phyloP scores from a whole-genome alignment of 768 basidiomycete genomes.

The Coprinopsis marcescibilis region DNA sequence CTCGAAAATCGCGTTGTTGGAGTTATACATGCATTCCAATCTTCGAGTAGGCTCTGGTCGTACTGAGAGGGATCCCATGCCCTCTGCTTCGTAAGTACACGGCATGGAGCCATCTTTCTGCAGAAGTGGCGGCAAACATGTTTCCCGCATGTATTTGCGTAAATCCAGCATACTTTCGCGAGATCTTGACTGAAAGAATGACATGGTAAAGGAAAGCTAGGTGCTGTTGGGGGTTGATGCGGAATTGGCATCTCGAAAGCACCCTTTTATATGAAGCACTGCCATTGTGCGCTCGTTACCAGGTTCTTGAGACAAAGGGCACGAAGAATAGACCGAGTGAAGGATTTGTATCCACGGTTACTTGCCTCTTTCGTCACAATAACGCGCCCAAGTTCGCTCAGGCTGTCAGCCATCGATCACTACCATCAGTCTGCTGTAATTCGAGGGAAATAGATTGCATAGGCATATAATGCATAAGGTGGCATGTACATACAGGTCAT shows the following conservation, averaged over 20 bases:
- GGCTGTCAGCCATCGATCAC: no score
- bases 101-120: constrained; percentile 21
- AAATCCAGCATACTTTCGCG: constrained; percentile 37
- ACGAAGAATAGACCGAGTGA: no score
- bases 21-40: constrained; percentile 41
- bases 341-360: no score
- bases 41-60: constrained; percentile 44
- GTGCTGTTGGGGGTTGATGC: background rate
- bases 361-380: background rate
- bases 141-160: constrained; percentile 40
- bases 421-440: no score
- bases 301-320: no score
- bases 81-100: no score
- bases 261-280: no score
- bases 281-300: no score
- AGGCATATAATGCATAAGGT: background rate
- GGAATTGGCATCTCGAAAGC: no score
- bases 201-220: constrained; percentile 4
- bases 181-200: constrained; percentile 17
- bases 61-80: constrained; percentile 26
- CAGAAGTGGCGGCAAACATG: constrained; percentile 38
- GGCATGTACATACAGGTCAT: background rate
- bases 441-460: background rate
- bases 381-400: background rate
- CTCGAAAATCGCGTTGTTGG: constrained; percentile 20